Base-by-base conservation (phyloP, 192 early-diverging fungal species). In the Coemansia sp. region DNA sequence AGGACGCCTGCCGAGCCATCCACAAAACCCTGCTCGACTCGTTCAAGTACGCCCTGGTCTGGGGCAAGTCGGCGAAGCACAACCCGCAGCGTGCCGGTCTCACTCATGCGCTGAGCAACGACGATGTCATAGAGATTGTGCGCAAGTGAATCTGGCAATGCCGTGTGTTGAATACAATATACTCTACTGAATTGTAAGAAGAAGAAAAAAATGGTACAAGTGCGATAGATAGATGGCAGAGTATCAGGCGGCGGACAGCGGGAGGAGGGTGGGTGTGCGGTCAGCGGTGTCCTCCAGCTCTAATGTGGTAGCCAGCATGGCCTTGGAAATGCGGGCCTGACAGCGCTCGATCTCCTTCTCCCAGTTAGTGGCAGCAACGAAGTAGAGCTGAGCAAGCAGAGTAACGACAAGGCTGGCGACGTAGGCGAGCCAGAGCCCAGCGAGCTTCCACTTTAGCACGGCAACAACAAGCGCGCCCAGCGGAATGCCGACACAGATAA, bases 31-130 rank as follows among this genome's bases (percentile, higher is more conserved):
- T 99, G 69, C 89, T 87, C 9, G 89, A 89, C 53, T 88, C 93
- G 43, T 97, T 99, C 86, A 92, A 92, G 84, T 98, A 94, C 75
- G 97, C 97, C 2, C 84, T 99, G 39, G 95, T 99, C 12, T 99
- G 97, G 97, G 94, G 94, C 31, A 88, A 85, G 42, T 97, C 95
- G 15, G 89, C 97, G 56, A 99, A 99, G 73, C 96, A 99, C 82
- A 95, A 90, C 70, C 97, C 97, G 29, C 97, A 99, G 77, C 89
- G 94, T 63, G 97, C 95, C 3, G 96, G 96, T 6, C 73, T 96
- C 20, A 70, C 76, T 9, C 95, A 97, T 64, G 62, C 89, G 47
- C 86, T 94, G 32, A 87, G 96, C 47, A 93, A 97, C 79, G 96
- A 97, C 67, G 97, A 99, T 81, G 96, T 99, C 27, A 90, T 99